A percentile compares a stretch with the other conserved stretches of the same genome.
These are phyloP conservation scores for Phyllosticta capitalensis DNA, from an alignment of 2,329 filamentous ascomycete genomes.

Conservation along the genomic window DNA sequence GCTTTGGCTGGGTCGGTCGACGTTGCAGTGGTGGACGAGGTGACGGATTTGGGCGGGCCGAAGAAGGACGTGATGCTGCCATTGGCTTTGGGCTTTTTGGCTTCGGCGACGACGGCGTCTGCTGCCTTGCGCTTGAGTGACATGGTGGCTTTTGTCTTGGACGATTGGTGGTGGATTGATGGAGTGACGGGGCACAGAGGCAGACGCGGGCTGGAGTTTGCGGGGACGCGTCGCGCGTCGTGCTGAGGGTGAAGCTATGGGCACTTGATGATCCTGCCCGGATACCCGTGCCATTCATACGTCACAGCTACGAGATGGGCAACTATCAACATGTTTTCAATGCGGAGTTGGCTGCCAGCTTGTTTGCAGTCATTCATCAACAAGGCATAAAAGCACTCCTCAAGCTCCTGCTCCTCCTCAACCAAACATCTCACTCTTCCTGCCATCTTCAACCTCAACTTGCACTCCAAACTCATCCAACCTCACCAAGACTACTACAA, in stretches of 20 bases:
- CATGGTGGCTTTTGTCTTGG: slow-evolving; percentile 23
- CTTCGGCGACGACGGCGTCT: slow-evolving; percentile 32
- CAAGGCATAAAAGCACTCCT: not conserved
- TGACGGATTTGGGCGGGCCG: slow-evolving; percentile 50
- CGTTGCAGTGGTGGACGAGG: slow-evolving; percentile 17
- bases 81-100: slow-evolving; percentile 49
- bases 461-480: not conserved
- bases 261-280: not conserved
- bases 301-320: not conserved
- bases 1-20: slow-evolving; percentile 20
- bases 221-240: not conserved
- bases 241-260: not conserved
- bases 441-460: slow-evolving; percentile 1
- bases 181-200: not conserved
- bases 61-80: slow-evolving; percentile 88
- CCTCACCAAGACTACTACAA: not conserved
- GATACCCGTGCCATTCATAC: not conserved
- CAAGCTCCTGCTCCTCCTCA: not conserved
- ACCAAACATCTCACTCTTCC: not conserved
- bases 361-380: not conserved
- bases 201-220: not conserved
- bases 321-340: not conserved
- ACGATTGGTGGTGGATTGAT: not conserved
- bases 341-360: not conserved
- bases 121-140: slow-evolving; percentile 43